These are phyloP conservation scores for Kregervanrija pseudodelftensis DNA, from an alignment of 805 yeast genomes.

Conservation along the genomic window DNA sequence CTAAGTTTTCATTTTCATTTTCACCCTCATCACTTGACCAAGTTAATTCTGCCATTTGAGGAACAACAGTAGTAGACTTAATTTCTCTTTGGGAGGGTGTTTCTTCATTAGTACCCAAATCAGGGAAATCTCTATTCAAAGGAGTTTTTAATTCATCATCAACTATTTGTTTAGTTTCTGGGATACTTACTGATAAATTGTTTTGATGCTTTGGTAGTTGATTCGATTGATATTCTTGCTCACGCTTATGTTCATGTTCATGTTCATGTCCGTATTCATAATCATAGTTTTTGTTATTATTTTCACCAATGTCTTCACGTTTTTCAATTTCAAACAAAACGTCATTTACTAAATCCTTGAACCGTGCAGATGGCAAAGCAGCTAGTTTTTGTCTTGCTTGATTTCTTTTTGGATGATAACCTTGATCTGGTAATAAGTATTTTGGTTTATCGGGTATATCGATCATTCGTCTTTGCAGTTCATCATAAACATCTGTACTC, in stretches of 20 bases:
- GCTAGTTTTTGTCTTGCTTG: constrained; percentile 92
- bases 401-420: constrained; percentile 88
- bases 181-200: not conserved
- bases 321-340: constrained; percentile 82
- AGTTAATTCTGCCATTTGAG: constrained; percentile 74
- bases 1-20: too few species aligned
- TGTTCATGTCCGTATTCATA: not conserved
- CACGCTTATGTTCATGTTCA: not conserved
- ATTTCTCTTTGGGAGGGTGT: constrained; percentile 29
- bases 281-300: not conserved
- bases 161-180: not conserved
- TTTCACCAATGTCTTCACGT: not conserved
- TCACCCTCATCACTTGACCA: constrained; percentile 84
- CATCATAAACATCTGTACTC: constrained; percentile 92
- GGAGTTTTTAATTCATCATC: constrained; percentile 14
- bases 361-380: constrained; percentile 70
- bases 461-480: constrained; percentile 67
- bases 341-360: constrained; percentile 86
- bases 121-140: constrained; percentile 6
- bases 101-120: constrained; percentile 6
- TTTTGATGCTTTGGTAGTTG: not conserved
- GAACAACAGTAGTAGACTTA: constrained; percentile 68
- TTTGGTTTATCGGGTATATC: constrained; percentile 49
- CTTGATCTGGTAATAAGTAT: constrained; percentile 66
- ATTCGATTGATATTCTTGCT: not conserved